Evolutionary conservation across 306 rosid species (phyloP).

Genomic region (peach (Prunus persica)): DNA sequence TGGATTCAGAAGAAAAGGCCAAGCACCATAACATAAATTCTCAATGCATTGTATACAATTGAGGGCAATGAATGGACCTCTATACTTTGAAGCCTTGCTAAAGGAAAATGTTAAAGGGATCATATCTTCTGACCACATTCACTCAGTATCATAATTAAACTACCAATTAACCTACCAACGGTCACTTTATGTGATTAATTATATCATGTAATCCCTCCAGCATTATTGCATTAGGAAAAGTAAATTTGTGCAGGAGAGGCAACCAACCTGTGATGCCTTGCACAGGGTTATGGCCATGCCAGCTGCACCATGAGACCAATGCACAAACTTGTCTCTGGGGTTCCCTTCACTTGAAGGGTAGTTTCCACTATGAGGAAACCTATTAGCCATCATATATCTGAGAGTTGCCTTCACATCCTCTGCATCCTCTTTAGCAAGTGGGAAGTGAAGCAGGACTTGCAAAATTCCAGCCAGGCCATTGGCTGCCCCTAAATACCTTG

Average conservation of each 20-base stretch:
- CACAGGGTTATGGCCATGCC: slow-evolving; percentile 80
- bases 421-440: slow-evolving; percentile 54
- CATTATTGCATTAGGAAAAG: neutral
- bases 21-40: neutral
- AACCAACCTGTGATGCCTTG: slow-evolving; percentile 80
- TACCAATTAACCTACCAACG: too few relatives aligned
- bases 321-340: slow-evolving; percentile 75
- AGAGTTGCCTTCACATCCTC: slow-evolving; percentile 78
- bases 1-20: neutral
- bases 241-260: neutral
- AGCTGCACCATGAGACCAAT: slow-evolving; percentile 91
- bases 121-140: too few relatives aligned
- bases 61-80: too few relatives aligned
- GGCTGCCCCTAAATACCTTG: slow-evolving; percentile 88
- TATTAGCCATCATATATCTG: slow-evolving; percentile 71
- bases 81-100: too few relatives aligned
- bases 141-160: too few relatives aligned
- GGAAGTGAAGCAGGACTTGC: slow-evolving; percentile 76
- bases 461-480: slow-evolving; percentile 84
- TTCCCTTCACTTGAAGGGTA: slow-evolving; percentile 95
- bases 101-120: too few relatives aligned
- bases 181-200: too few relatives aligned
- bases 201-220: too few relatives aligned
- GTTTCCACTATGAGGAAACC: slow-evolving; percentile 81
- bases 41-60: neutral